Conservation (phyloP, 1,284 basidiomycete genomes). For the Ganoderma boninense region DNA sequence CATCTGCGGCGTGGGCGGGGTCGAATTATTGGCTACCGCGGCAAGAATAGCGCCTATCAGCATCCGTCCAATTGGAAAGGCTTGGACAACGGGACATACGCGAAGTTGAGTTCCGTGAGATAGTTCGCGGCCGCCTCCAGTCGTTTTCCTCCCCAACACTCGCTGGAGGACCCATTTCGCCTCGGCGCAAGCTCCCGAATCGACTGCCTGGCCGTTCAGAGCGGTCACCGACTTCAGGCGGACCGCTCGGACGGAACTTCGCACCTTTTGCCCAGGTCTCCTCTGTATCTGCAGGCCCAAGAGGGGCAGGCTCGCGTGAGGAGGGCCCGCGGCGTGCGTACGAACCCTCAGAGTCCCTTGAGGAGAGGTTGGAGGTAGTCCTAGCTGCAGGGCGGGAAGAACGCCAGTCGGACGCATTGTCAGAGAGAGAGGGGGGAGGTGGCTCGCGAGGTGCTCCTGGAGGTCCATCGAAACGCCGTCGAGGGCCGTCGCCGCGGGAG, state of each 20-base stretch:
- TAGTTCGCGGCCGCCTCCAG: constrained; percentile 63
- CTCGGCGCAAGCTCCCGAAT: constrained; percentile 58
- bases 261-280: constrained; percentile 77
- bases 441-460: constrained; percentile 45
- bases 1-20: constrained; percentile 82
- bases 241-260: constrained; percentile 69
- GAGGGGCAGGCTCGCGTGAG: constrained; percentile 53
- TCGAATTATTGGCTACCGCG: constrained; percentile 68
- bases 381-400: constrained; percentile 60
- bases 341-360: constrained; percentile 55
- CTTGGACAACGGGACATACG: constrained; percentile 54
- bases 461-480: constrained; percentile 68
- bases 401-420: constrained; percentile 75
- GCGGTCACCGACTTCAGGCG: constrained; percentile 36
- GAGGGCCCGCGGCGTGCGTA: constrained; percentile 65
- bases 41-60: constrained; percentile 2
- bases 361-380: constrained; percentile 36
- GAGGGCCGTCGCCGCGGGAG: constrained; percentile 63
- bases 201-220: constrained; percentile 51
- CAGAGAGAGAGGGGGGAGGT: constrained; percentile 59
- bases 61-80: neutral
- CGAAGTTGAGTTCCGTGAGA: constrained; percentile 60
- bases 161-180: constrained; percentile 60
- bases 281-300: constrained; percentile 76
- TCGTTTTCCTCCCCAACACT: constrained; percentile 54